Conservation (phyloP, 2,329 filamentous ascomycete species). For the Fusarium sp. region DNA sequence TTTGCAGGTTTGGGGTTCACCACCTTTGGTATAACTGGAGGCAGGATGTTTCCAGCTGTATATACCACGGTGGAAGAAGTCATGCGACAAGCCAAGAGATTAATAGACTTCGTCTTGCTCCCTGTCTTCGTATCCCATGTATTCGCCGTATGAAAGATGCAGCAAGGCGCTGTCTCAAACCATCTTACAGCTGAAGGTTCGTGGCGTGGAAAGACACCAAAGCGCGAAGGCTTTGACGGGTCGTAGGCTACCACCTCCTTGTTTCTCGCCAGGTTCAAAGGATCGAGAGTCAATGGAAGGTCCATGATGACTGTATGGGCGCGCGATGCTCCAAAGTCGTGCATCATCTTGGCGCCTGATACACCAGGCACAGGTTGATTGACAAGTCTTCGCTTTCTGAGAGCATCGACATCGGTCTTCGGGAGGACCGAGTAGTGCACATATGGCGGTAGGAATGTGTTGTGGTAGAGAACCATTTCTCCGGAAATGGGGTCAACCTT, state of each 20-base stretch:
- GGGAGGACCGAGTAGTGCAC: constrained; percentile 69
- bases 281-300: constrained; percentile 73
- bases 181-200: constrained; percentile 68
- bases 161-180: constrained; percentile 75
- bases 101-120: constrained; percentile 53
- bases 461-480: constrained; percentile 75
- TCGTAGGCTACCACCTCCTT: constrained; percentile 69
- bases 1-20: no score
- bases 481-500: constrained; percentile 72
- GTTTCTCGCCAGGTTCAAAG: constrained; percentile 68
- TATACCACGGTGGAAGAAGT: constrained; percentile 74
- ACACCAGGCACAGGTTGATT: constrained; percentile 67
- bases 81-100: constrained; percentile 73
- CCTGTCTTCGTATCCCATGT: constrained; percentile 66
- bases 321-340: constrained; percentile 76
- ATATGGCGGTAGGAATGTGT: constrained; percentile 72
- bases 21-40: constrained; percentile 30
- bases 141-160: constrained; percentile 79
- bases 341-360: constrained; percentile 76
- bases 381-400: constrained; percentile 12
- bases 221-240: constrained; percentile 66
- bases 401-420: fast-evolving
- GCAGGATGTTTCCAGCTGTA: constrained; percentile 68
- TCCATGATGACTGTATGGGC: constrained; percentile 75
- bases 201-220: constrained; percentile 74